Conservation (phyloP, 2,329 filamentous ascomycete species). For the Fusarium nisikadoi region DNA sequence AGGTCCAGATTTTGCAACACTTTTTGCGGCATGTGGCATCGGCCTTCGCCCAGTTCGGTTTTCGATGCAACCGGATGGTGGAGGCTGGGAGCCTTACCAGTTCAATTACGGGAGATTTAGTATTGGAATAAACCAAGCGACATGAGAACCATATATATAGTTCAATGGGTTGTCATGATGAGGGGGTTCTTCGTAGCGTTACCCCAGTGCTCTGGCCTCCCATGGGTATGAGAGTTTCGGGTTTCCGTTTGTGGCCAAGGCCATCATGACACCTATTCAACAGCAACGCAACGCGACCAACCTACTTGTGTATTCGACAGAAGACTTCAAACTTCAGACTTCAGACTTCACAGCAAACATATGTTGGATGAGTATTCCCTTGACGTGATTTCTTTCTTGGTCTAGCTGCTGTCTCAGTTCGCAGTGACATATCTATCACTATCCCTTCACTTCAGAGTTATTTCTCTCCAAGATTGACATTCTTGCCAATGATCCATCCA, state of each 20-base stretch:
- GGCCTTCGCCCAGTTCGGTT: background rate
- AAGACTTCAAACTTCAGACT: background rate
- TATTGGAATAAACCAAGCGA: background rate
- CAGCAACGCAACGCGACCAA: background rate
- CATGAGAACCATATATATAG: background rate
- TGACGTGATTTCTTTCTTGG: slow-evolving; percentile 40
- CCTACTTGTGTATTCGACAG: background rate
- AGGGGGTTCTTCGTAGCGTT: slow-evolving; percentile 9
- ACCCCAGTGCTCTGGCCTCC: background rate
- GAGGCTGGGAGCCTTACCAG: background rate
- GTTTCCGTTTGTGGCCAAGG: slow-evolving; percentile 31
- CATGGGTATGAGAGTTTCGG: slow-evolving; percentile 21
- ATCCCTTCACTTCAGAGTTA: slow-evolving; percentile 1
- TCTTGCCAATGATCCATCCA: slow-evolving; percentile 29
- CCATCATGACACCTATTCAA: slow-evolving; percentile 18
- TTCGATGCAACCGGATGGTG: background rate
- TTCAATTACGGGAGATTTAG: background rate
- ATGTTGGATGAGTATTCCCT: slow-evolving; percentile 11
- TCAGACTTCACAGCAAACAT: slow-evolving; percentile 4
- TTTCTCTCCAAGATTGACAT: slow-evolving; percentile 18
- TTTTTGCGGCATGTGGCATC: background rate
- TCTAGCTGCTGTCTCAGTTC: slow-evolving; percentile 41
- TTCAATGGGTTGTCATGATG: slow-evolving; percentile 19
- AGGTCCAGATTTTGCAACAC: background rate
- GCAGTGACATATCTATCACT: slow-evolving; percentile 36